phyloP scores from a whole-genome alignment of 2,329 filamentous ascomycete species.

The Colletotrichum lentis region DNA sequence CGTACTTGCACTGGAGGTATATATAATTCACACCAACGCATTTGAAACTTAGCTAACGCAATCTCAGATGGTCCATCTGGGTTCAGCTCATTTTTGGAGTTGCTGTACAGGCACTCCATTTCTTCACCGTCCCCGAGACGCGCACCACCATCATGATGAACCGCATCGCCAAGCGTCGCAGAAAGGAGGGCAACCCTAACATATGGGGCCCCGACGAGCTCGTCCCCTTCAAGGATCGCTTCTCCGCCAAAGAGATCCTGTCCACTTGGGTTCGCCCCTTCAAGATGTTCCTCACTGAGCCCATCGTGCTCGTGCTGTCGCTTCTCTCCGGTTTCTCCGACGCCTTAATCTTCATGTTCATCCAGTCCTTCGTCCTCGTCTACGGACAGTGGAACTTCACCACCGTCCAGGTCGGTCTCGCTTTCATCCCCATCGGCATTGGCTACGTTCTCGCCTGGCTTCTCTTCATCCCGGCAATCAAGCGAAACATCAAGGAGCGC shows the following conservation, averaged over 20 bases:
- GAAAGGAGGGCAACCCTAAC: slow-evolving; percentile 67
- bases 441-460: slow-evolving; percentile 72
- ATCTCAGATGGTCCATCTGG: slow-evolving; percentile 73
- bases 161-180: slow-evolving; percentile 76
- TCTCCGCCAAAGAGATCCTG: slow-evolving; percentile 65
- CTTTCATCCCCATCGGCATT: slow-evolving; percentile 72
- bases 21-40: slow-evolving; percentile 24
- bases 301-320: slow-evolving; percentile 75
- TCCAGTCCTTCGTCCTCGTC: slow-evolving; percentile 74
- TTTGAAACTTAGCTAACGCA: slow-evolving; percentile 27
- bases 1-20: slow-evolving; percentile 72
- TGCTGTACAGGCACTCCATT: slow-evolving; percentile 72
- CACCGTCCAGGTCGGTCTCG: slow-evolving; percentile 63
- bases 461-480: slow-evolving; percentile 66
- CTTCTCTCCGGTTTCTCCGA: slow-evolving; percentile 77
- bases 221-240: slow-evolving; percentile 64
- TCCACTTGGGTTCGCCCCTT: slow-evolving; percentile 71
- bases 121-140: slow-evolving; percentile 79
- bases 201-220: slow-evolving; percentile 79
- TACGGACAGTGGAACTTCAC: slow-evolving; percentile 73
- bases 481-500: slow-evolving; percentile 61
- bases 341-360: slow-evolving; percentile 80
- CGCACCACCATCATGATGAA: slow-evolving; percentile 81
- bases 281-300: slow-evolving; percentile 77
- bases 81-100: slow-evolving; percentile 82